phyloP scores from a whole-genome alignment of 352 stramenopile genomes.

The Globisporangium nodosum region DNA sequence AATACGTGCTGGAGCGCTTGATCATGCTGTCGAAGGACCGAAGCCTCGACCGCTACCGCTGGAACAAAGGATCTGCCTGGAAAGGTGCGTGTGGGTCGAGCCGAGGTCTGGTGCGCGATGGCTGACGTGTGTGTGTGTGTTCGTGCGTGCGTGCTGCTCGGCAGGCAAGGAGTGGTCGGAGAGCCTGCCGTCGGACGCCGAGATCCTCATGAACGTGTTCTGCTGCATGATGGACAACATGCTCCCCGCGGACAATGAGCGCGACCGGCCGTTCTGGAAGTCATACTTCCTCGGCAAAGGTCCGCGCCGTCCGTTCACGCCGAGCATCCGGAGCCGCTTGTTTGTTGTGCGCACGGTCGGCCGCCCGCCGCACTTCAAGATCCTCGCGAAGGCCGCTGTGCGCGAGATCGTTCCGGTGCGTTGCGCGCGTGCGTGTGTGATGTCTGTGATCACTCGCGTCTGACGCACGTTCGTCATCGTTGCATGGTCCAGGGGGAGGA shows the following conservation, averaged over 20 bases:
- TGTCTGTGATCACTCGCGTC: not conserved
- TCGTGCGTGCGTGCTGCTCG: not conserved
- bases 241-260: constrained; percentile 67
- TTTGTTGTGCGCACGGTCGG: constrained; percentile 74
- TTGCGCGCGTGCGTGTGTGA: not conserved
- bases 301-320: constrained; percentile 67
- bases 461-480: not conserved
- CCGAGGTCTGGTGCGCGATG: not conserved
- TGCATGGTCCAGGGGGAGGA: constrained; percentile 50
- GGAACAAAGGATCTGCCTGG: constrained; percentile 75
- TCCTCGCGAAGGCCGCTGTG: constrained; percentile 66
- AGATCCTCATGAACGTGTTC: constrained; percentile 87
- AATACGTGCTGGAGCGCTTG: constrained; percentile 80
- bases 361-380: constrained; percentile 81
- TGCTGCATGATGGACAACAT: constrained; percentile 88
- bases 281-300: constrained; percentile 75
- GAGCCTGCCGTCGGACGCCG: constrained; percentile 64
- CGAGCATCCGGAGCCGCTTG: constrained; percentile 58
- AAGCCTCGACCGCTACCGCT: constrained; percentile 78
- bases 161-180: constrained; percentile 81
- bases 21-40: constrained; percentile 86
- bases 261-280: constrained; percentile 77
- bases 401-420: constrained; percentile 78
- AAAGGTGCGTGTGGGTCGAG: constrained; percentile 28
- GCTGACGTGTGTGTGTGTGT: not conserved